These are phyloP conservation scores for Plasmodium billcollinsi DNA, from an alignment of 169 alveolate genomes.

Conservation along the genomic window DNA sequence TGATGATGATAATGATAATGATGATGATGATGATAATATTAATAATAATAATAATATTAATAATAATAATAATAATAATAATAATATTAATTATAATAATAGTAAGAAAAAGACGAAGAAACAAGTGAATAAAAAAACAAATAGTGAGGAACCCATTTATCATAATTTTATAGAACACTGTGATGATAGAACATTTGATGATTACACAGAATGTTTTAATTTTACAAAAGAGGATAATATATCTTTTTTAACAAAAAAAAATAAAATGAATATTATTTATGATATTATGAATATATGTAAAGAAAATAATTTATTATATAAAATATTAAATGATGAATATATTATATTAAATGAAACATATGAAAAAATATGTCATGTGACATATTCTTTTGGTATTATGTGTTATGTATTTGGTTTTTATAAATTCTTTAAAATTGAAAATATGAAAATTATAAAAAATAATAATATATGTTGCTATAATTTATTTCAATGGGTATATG, in stretches of 20 bases:
- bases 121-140: background rate
- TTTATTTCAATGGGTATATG: constrained; percentile 53
- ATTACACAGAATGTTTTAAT: background rate
- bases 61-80: background rate
- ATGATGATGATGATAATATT: background rate
- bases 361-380: constrained; percentile 49
- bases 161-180: background rate
- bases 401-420: constrained; percentile 53
- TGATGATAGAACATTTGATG: too few relatives aligned
- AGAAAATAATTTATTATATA: constrained; percentile 16
- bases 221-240: background rate
- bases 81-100: too few relatives aligned
- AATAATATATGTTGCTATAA: constrained; percentile 20
- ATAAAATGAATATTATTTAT: constrained; percentile 2
- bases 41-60: background rate
- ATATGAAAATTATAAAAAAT: constrained; percentile 32
- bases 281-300: background rate
- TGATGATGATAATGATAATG: background rate
- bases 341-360: constrained; percentile 38
- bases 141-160: background rate
- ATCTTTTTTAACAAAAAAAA: background rate
- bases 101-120: background rate
- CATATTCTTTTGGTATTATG: constrained; percentile 40
- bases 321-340: constrained; percentile 27
- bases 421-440: constrained; percentile 38